phyloP scores from a whole-genome alignment of 208 protist species.

The Leishmania aethiopica region DNA sequence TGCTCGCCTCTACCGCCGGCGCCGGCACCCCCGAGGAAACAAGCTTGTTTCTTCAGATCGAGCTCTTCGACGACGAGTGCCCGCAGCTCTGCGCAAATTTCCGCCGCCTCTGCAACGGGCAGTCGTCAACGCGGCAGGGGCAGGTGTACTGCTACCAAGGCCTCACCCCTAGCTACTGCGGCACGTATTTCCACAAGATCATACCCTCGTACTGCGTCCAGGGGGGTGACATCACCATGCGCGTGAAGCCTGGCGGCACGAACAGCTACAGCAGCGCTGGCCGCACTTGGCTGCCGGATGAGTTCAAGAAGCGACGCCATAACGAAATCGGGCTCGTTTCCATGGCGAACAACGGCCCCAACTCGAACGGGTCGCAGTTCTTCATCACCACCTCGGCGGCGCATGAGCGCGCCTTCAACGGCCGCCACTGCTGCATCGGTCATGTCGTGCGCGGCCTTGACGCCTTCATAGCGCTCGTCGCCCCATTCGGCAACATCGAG shows the following conservation, averaged over 20 bases:
- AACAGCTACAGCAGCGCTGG: conserved; percentile 90
- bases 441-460: conserved; percentile 57
- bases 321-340: conserved; percentile 80
- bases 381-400: conserved; percentile 86
- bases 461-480: conserved; percentile 60
- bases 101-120: conserved; percentile 57
- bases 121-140: conserved; percentile 36
- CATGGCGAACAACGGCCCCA: conserved; percentile 93
- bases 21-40: conserved; percentile 36
- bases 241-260: conserved; percentile 81
- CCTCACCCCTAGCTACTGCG: conserved; percentile 79
- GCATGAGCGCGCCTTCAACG: conserved; percentile 70
- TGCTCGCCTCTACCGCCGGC: conserved; percentile 50
- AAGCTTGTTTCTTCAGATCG: conserved; percentile 60
- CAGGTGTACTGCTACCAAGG: conserved; percentile 68
- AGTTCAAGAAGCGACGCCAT: conserved; percentile 93
- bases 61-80: conserved; percentile 84
- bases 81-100: conserved; percentile 85
- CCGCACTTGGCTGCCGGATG: conserved; percentile 82
- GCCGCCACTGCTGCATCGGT: conserved; percentile 74
- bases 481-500: conserved; percentile 58
- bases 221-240: conserved; percentile 96
- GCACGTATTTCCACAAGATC: conserved; percentile 93
- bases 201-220: conserved; percentile 89
- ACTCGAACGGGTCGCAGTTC: conserved; percentile 95